phyloP scores from a whole-genome alignment of 2,329 filamentous ascomycete genomes.

The Colletotrichum abscissum region DNA sequence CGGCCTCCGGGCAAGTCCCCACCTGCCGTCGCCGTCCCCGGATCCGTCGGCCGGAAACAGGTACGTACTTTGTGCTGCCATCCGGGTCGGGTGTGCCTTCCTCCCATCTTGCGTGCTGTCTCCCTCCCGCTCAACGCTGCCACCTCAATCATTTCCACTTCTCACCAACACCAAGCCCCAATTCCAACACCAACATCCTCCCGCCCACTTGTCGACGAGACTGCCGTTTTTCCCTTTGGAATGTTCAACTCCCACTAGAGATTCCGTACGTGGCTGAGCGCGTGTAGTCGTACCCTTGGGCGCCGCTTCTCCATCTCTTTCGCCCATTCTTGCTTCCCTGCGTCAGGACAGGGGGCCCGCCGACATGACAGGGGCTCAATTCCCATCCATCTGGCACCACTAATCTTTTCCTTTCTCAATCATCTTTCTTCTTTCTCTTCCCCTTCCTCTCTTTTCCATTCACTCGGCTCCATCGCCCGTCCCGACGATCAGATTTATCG shows the following conservation, averaged over 20 bases:
- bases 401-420: conserved; percentile 9
- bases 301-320: not conserved
- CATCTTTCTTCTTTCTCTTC: conserved; percentile 18
- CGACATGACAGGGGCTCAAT: conserved; percentile 13
- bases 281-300: not conserved
- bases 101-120: not conserved
- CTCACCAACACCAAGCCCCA: not conserved
- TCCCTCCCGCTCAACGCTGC: not conserved
- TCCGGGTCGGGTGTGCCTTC: not conserved
- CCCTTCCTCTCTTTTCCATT: not conserved
- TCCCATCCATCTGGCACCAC: conserved; percentile 32
- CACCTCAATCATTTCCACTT: not conserved
- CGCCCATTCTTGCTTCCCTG: not conserved
- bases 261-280: not conserved
- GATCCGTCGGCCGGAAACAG: not conserved
- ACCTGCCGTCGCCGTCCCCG: not conserved
- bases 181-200: not conserved
- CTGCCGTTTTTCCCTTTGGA: not conserved
- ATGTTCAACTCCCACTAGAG: not conserved
- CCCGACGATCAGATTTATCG: not conserved
- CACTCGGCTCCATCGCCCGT: not conserved
- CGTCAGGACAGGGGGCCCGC: not conserved
- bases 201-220: not conserved
- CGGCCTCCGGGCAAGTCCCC: not conserved
- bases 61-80: not conserved